These are phyloP conservation scores for Prototheca wickerhamii DNA, from an alignment of 163 green algal genomes.

Conservation along the genomic window DNA sequence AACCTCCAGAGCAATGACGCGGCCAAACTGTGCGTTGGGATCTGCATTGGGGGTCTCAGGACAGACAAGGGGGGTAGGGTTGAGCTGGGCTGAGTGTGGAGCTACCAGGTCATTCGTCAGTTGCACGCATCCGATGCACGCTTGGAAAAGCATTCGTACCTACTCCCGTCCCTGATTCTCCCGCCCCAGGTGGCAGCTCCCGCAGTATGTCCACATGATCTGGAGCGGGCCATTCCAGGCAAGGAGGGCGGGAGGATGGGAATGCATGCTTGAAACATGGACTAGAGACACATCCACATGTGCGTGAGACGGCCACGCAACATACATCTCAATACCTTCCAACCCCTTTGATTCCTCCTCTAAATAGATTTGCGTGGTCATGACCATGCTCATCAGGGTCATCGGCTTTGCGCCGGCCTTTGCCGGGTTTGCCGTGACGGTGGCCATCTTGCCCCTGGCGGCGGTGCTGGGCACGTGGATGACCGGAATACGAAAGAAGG, in stretches of 20 bases:
- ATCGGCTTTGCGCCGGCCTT: slow-evolving; percentile 46
- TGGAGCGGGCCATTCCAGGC: slow-evolving; percentile 80
- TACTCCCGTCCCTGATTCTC: neutral
- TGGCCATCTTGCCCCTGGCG: slow-evolving; percentile 66
- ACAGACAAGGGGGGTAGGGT: neutral
- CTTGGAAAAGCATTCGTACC: neutral
- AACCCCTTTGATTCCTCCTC: neutral
- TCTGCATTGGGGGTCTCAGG: neutral
- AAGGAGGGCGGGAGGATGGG: no score
- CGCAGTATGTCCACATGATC: slow-evolving; percentile 77
- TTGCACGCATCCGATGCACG: neutral
- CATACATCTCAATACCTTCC: neutral
- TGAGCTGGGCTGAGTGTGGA: neutral
- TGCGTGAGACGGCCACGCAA: neutral
- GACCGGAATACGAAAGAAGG: slow-evolving; percentile 34
- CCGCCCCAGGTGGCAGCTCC: slow-evolving; percentile 62
- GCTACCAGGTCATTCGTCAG: neutral
- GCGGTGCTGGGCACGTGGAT: slow-evolving; percentile 54
- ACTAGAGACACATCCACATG: neutral
- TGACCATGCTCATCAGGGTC: slow-evolving; percentile 59
- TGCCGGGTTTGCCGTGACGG: slow-evolving; percentile 57
- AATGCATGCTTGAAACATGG: neutral
- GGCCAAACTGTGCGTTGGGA: slow-evolving; percentile 37
- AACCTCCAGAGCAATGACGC: slow-evolving; percentile 86
- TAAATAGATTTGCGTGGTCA: slow-evolving; percentile 54